phyloP scores from a whole-genome alignment of 139 green algal species.

The Haematococcus sp. region DNA sequence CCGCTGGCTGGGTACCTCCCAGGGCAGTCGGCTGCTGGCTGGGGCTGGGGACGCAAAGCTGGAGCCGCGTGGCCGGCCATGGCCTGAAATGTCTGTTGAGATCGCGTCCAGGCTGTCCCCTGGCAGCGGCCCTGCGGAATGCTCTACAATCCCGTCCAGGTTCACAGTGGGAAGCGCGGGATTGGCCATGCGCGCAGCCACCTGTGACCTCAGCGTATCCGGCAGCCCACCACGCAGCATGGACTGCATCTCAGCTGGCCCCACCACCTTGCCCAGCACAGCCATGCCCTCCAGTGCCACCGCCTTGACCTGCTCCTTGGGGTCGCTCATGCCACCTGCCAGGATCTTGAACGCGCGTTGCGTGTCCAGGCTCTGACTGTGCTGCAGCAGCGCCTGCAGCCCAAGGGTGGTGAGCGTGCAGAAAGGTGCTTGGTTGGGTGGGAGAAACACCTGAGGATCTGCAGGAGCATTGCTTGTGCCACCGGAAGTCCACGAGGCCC shows the following conservation, averaged over 20 bases:
- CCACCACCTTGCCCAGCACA: constrained; percentile 28
- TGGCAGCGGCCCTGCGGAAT: constrained; percentile 22
- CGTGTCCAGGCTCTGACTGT: constrained; percentile 21
- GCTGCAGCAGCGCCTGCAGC: constrained; percentile 40
- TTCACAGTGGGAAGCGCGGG: constrained; percentile 34
- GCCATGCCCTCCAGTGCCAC: constrained; percentile 61
- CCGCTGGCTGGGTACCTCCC: constrained; percentile 4
- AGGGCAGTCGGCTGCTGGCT: constrained; percentile 4
- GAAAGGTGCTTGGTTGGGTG: neutral
- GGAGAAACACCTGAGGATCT: no score
- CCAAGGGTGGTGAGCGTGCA: neutral
- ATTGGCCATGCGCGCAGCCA: constrained; percentile 33
- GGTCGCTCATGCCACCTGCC: constrained; percentile 23
- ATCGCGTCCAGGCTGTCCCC: neutral
- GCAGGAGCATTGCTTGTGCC: no score
- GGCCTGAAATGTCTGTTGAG: neutral
- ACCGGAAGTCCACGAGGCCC: no score
- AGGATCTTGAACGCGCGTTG: constrained; percentile 22
- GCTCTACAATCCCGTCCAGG: constrained; percentile 39
- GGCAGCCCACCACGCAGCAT: constrained; percentile 33
- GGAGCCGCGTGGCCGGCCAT: neutral
- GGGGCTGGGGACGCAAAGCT: no score
- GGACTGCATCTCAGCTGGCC: constrained; percentile 24
- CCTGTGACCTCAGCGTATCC: constrained; percentile 23
- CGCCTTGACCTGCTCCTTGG: constrained; percentile 35